phyloP scores from a whole-genome alignment of 371 early-diverging fungal genomes.

The Rhizopus delemar region DNA sequence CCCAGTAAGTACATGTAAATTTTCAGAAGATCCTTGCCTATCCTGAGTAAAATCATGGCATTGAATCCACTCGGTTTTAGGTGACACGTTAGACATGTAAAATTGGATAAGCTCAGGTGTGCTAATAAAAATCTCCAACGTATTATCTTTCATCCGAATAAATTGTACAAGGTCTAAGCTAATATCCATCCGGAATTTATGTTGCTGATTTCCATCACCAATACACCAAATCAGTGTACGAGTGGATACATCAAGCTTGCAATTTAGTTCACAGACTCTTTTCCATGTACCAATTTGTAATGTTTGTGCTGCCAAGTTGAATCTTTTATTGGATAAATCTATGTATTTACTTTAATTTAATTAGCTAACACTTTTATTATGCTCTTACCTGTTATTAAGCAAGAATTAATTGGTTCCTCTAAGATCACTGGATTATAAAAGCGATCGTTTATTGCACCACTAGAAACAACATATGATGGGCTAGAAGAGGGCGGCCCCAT shows the following conservation, averaged over 20 bases:
- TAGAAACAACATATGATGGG: not conserved
- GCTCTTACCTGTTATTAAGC: not conserved
- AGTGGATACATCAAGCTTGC: slow-evolving; percentile 51
- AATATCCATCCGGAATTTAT: slow-evolving; percentile 65
- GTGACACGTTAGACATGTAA: slow-evolving; percentile 41
- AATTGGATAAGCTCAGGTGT: slow-evolving; percentile 36
- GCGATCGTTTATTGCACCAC: not conserved
- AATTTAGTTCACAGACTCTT: slow-evolving; percentile 62
- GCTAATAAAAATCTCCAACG: slow-evolving; percentile 21
- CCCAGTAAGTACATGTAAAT: slow-evolving; percentile 41
- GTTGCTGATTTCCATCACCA: slow-evolving; percentile 51
- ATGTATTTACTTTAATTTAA: not conserved
- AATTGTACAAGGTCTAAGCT: slow-evolving; percentile 54
- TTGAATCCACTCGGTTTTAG: slow-evolving; percentile 48
- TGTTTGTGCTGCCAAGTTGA: slow-evolving; percentile 45
- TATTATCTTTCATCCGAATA: slow-evolving; percentile 37
- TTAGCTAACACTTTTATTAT: not conserved
- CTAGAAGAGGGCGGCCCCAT: slow-evolving; percentile 20
- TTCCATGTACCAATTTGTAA: slow-evolving; percentile 75
- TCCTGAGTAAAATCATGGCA: slow-evolving; percentile 75
- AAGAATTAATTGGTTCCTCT: slow-evolving; percentile 4
- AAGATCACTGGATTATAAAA: slow-evolving; percentile 7
- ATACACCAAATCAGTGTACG: slow-evolving; percentile 64
- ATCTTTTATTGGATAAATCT: slow-evolving; percentile 7
- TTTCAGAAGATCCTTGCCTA: slow-evolving; percentile 53